phyloP scores from a whole-genome alignment of 2,329 filamentous ascomycete species.

The Bipolaris gigantea region DNA sequence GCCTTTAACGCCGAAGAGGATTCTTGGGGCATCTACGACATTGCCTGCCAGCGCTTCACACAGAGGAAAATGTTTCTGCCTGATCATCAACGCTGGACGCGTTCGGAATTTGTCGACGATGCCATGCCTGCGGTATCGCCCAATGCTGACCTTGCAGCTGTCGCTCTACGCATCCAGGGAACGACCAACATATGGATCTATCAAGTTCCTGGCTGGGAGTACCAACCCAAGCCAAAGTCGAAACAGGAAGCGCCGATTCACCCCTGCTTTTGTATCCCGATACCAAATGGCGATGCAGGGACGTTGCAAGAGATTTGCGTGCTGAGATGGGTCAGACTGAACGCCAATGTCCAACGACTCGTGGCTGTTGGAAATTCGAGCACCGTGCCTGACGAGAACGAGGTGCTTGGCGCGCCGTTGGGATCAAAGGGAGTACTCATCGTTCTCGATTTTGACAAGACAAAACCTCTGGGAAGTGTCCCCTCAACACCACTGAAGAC shows the following conservation, averaged over 20 bases:
- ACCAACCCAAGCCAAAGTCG: conserved; percentile 30
- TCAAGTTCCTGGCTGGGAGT: conserved; percentile 43
- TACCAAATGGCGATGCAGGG: conserved; percentile 36
- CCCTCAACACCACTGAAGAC: conserved; percentile 33
- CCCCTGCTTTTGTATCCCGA: conserved; percentile 43
- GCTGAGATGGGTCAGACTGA: conserved; percentile 42
- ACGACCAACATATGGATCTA: conserved; percentile 47
- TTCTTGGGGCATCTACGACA: conserved; percentile 47
- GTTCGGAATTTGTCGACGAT: conserved; percentile 46
- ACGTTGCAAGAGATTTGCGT: conserved; percentile 43
- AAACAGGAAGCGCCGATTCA: conserved; percentile 38
- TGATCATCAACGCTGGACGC: conserved; percentile 43
- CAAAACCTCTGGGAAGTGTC: conserved; percentile 23
- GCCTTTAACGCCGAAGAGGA: conserved; percentile 47
- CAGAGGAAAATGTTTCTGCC: conserved; percentile 45
- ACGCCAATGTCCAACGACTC: conserved; percentile 38
- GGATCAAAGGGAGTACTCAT: conserved; percentile 44
- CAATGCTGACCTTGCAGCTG: conserved; percentile 43
- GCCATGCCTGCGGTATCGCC: conserved; percentile 47
- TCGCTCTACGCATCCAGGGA: conserved; percentile 43
- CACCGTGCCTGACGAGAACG: conserved; percentile 24
- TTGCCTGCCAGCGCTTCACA: conserved; percentile 43
- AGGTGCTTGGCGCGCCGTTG: conserved; percentile 30
- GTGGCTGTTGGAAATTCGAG: conserved; percentile 45
- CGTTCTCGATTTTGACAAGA: conserved; percentile 45